Conservation (phyloP, 2,329 filamentous ascomycete genomes). For the Aspergillus sp. region DNA sequence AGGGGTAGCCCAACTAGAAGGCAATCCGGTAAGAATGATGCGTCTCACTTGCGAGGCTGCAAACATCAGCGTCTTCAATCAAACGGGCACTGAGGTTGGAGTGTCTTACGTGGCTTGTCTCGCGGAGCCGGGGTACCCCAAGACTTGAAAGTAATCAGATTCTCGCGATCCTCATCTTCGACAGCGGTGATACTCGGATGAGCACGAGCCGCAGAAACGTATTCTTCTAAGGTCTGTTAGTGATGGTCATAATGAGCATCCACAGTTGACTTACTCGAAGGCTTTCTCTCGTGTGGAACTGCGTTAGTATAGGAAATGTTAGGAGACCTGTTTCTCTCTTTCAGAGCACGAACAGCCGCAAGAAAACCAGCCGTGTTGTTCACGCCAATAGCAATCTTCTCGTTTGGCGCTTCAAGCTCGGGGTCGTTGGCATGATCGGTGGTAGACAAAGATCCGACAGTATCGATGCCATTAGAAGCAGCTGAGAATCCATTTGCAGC, state of each 20-base stretch:
- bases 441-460: not conserved
- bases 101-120: constrained; percentile 19
- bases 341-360: not conserved
- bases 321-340: not conserved
- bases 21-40: constrained; percentile 32
- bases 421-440: not conserved
- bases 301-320: not conserved
- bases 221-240: not conserved
- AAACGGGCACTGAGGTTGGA: not conserved
- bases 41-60: constrained; percentile 23
- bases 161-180: constrained; percentile 23
- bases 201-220: not conserved
- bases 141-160: constrained; percentile 22
- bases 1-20: constrained; percentile 20
- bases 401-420: not conserved
- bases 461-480: not conserved
- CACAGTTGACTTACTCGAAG: not conserved
- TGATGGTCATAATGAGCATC: not conserved
- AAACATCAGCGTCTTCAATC: not conserved
- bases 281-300: not conserved
- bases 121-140: constrained; percentile 25
- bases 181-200: constrained; percentile 1
- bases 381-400: not conserved
- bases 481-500: not conserved
- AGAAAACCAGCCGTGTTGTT: not conserved